Evolutionary conservation across 2,329 filamentous ascomycete genomes (phyloP), one percentile per base, ranked within the genome.

Genomic region (Dactylellina drechsleri): DNA sequence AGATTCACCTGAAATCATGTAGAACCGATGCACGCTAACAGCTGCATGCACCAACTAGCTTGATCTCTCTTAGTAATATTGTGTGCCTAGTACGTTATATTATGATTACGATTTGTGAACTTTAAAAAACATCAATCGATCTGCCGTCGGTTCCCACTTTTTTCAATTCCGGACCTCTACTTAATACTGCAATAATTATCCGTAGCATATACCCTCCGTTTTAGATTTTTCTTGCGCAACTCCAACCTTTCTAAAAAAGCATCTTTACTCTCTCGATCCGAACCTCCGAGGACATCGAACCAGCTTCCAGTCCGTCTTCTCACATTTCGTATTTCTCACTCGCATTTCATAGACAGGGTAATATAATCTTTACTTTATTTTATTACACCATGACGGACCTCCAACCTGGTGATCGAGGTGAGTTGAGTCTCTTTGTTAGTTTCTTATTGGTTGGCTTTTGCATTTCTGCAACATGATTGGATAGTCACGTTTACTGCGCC

Each of bases 391-490:
- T 74, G 70, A 43, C 70, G 36, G 70, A 74, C 31, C 26, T 74
- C 5, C 54, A 67, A 8, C 57, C 70, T 13, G 70, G 62, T 36
- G 62, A 74, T 53, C 50, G 67, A 67, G 70, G 70, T 74, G 41
- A 62, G 70, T 57, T 26, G 49, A 4, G 43, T 23, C 23, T 23
- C 23, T 23, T 23, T 2, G 2, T 23, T 23, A 4, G 23, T 43
- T 56, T 56, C 41, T 16, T 53, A 68, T 68, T 68, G 56, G 56
- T 26, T 18, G 12, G 40, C 18, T 53, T 49, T 26, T 2, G 16
- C n/a, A 23, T 13, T 23, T 2, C 28, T 31, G 41, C n/a, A 1
- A 7, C 56, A 31, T 57, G 57, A 70, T 68, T 61, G 57, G 66
- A 49, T 40, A 4, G 62, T 15, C 4, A 7, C 6, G 12, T 12